Evolutionary conservation across 2,329 filamentous ascomycete species (phyloP).

Genomic region (Arthrobotrys megalospora): DNA sequence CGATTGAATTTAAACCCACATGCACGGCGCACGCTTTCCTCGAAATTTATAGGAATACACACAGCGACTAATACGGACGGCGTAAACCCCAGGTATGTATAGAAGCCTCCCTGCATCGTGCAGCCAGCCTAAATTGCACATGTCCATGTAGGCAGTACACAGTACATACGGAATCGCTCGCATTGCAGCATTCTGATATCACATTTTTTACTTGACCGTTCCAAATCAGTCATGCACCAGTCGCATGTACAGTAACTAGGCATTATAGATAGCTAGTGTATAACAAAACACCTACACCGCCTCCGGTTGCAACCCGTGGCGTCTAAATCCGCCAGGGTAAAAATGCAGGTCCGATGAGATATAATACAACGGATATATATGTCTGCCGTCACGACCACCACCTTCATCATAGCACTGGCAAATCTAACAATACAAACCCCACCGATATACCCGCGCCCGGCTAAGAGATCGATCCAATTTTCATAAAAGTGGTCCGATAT

Average conservation of each 20-base stretch:
- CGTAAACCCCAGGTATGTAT: neutral
- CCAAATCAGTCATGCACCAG: neutral
- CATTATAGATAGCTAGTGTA: neutral
- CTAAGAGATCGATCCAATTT: neutral
- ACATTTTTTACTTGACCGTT: slow-evolving; percentile 18
- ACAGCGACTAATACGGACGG: neutral
- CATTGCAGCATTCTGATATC: slow-evolving; percentile 39
- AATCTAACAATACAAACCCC: neutral
- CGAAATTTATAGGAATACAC: slow-evolving; percentile 3
- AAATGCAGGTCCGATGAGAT: slow-evolving; percentile 18
- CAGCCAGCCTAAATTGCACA: slow-evolving; percentile 38
- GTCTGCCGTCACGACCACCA: neutral
- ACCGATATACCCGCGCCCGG: neutral
- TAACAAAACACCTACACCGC: slow-evolving; percentile 11
- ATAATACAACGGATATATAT: neutral
- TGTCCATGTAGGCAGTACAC: neutral
- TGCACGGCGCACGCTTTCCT: neutral
- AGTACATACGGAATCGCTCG: slow-evolving; percentile 12
- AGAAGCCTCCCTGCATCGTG: slow-evolving; percentile 38
- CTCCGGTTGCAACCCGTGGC: slow-evolving; percentile 16
- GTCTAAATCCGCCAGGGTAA: neutral
- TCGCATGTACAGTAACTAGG: neutral
- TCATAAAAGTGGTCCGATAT: neutral
- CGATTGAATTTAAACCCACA: slow-evolving; percentile 1
- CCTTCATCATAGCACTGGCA: too few species aligned